Percentiles rank a stretch among this genome's conserved stretches.
Evolutionary conservation across 768 basidiomycete genomes (phyloP).

Genomic region (Termitomyces sp.): DNA sequence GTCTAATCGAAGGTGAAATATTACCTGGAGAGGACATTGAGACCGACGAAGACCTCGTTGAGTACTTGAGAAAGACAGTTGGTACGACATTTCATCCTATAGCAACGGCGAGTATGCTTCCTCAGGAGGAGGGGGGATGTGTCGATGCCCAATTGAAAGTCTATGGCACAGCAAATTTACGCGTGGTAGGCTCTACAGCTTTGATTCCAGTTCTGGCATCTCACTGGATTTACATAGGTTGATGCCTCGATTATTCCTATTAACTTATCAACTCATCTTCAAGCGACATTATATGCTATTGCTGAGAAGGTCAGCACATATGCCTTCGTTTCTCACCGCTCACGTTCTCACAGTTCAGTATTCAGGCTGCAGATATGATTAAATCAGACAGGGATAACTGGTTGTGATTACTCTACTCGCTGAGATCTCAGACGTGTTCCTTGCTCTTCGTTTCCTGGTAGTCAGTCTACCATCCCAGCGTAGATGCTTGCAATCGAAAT

Average conservation of each 20-base stretch:
- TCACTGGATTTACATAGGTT: constrained; percentile 1
- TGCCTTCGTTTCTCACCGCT: too few relatives aligned
- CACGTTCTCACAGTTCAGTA: too few relatives aligned
- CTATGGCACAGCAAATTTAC: constrained; percentile 14
- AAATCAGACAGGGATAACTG: too few relatives aligned
- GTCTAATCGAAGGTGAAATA: not conserved
- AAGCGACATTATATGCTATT: constrained; percentile 18
- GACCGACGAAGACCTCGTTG: constrained; percentile 19
- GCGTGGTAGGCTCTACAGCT: not conserved
- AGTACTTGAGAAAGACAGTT: too few relatives aligned
- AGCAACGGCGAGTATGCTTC: constrained; percentile 27
- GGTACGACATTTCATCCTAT: constrained; percentile 17
- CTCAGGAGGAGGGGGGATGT: constrained; percentile 27
- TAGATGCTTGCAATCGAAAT: too few relatives aligned
- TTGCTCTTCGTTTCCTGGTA: too few relatives aligned
- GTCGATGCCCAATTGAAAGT: constrained; percentile 27
- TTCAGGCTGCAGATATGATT: too few relatives aligned
- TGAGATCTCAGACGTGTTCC: too few relatives aligned
- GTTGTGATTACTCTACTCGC: too few relatives aligned
- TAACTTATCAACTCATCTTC: constrained; percentile 16
- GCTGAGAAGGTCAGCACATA: constrained; percentile 21
- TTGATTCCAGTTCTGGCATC: too few relatives aligned
- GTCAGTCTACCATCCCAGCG: too few relatives aligned
- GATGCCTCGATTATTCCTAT: constrained; percentile 20
- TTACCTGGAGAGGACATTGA: not conserved